phyloP scores from a whole-genome alignment of 768 basidiomycete species.

The Agaricus sinodeliciosus region DNA sequence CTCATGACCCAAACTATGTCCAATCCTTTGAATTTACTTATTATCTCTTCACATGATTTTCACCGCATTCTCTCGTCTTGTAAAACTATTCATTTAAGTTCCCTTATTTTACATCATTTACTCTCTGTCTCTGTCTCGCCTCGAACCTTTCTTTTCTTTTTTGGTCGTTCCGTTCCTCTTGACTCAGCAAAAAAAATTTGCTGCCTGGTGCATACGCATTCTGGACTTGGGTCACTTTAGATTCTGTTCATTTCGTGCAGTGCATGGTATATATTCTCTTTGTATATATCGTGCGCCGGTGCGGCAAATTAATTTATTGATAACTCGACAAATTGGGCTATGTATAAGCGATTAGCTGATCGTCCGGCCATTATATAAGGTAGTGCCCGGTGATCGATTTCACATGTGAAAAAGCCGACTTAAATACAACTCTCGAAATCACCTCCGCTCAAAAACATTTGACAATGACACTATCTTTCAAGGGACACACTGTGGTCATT shows the following conservation, averaged over 20 bases:
- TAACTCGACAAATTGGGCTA: neutral
- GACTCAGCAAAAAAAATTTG: constrained; percentile 8
- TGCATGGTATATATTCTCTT: constrained; percentile 22
- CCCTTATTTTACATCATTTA: constrained; percentile 14
- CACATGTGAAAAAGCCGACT: neutral
- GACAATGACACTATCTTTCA: constrained; percentile 63
- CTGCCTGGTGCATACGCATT: neutral
- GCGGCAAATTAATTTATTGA: constrained; percentile 23
- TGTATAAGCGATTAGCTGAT: neutral
- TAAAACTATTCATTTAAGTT: constrained; percentile 15
- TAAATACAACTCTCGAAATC: neutral
- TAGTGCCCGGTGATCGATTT: neutral
- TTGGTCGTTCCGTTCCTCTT: constrained; percentile 15
- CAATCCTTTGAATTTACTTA: constrained; percentile 12
- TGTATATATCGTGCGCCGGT: constrained; percentile 32
- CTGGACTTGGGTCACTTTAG: constrained; percentile 14
- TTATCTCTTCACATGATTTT: constrained; percentile 12
- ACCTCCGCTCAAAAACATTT: neutral
- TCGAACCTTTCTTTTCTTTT: constrained; percentile 10
- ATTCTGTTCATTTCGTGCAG: constrained; percentile 14
- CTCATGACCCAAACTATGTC: constrained; percentile 12
- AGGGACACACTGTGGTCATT: constrained; percentile 86
- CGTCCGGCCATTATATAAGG: too few species aligned
- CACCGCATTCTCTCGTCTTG: constrained; percentile 14
- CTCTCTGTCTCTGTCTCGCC: constrained; percentile 10